These are phyloP conservation scores for Capronia epimyces DNA, from an alignment of 2,329 filamentous ascomycete genomes.

Conservation along the genomic window DNA sequence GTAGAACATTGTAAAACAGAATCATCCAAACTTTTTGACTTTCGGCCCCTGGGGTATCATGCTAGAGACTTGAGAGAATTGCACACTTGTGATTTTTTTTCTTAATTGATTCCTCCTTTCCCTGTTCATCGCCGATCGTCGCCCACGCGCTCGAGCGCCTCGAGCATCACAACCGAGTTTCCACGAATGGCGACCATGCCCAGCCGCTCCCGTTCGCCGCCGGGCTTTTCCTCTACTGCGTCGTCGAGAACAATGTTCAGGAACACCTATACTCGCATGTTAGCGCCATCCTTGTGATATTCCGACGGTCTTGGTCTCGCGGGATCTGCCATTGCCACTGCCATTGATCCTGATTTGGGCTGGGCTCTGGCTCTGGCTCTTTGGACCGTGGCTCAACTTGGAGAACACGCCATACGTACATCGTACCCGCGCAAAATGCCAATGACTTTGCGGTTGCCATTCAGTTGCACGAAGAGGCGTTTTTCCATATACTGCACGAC, in stretches of 20 bases:
- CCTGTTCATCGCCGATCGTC: slow-evolving; percentile 23
- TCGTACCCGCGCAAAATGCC: slow-evolving; percentile 93
- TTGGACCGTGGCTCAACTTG: too few relatives aligned
- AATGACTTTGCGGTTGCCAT: slow-evolving; percentile 95
- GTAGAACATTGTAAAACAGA: slow-evolving; percentile 11
- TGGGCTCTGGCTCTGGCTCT: too few relatives aligned
- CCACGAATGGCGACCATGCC: slow-evolving; percentile 97
- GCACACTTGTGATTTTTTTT: slow-evolving; percentile 1
- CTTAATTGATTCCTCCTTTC: neutral
- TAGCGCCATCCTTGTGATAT: neutral
- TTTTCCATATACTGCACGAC: slow-evolving; percentile 87
- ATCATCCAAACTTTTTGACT: slow-evolving; percentile 13
- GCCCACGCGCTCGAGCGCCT: slow-evolving; percentile 41
- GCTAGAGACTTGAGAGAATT: too few relatives aligned
- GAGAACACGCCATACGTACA: slow-evolving; percentile 60
- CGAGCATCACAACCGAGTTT: slow-evolving; percentile 97
- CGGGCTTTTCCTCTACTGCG: slow-evolving; percentile 87
- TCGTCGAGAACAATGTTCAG: slow-evolving; percentile 97
- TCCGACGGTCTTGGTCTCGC: neutral
- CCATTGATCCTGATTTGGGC: neutral
- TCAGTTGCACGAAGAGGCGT: slow-evolving; percentile 93
- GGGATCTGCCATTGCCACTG: too few relatives aligned
- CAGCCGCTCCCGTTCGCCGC: slow-evolving; percentile 80
- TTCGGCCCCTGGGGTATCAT: neutral
- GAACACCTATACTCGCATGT: slow-evolving; percentile 65